phyloP scores from a whole-genome alignment of 164 flowering plant species.

The Pachysandra terminalis region DNA sequence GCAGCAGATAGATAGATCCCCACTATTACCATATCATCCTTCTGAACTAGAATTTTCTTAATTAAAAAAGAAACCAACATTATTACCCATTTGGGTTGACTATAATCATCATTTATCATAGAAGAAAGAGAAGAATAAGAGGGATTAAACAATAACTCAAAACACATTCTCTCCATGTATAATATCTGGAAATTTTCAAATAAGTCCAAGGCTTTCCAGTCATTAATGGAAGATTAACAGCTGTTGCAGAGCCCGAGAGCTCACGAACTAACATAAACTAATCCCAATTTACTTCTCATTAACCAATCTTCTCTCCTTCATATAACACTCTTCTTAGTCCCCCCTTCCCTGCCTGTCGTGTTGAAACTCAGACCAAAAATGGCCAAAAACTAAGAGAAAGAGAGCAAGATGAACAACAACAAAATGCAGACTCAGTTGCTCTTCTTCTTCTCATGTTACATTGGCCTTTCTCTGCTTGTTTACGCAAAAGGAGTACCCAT shows the following conservation, averaged over 20 bases:
- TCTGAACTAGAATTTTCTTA: background rate
- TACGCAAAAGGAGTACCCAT: conserved; percentile 4
- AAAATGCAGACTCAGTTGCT: conserved; percentile 19
- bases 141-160: conserved; percentile 5
- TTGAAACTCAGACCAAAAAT: conserved; percentile 9
- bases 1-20: background rate
- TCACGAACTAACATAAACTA: conserved; percentile 34
- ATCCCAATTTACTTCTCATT: conserved; percentile 1
- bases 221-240: conserved; percentile 40
- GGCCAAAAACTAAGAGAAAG: conserved; percentile 18
- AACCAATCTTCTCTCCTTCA: conserved; percentile 21
- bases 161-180: conserved; percentile 67
- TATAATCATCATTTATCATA: conserved; percentile 6
- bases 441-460: conserved; percentile 31
- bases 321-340: conserved; percentile 3
- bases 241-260: conserved; percentile 55
- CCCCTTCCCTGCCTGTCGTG: conserved; percentile 6
- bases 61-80: background rate
- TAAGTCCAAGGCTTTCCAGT: conserved; percentile 49
- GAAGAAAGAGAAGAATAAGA: background rate
- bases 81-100: conserved; percentile 16
- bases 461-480: conserved; percentile 17
- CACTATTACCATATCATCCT: background rate
- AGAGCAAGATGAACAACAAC: conserved; percentile 18
- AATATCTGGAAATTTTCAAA: conserved; percentile 48